Evolutionary conservation across 23 red algal genomes (phyloP).

Genomic region (Gracilaria domingensis): DNA sequence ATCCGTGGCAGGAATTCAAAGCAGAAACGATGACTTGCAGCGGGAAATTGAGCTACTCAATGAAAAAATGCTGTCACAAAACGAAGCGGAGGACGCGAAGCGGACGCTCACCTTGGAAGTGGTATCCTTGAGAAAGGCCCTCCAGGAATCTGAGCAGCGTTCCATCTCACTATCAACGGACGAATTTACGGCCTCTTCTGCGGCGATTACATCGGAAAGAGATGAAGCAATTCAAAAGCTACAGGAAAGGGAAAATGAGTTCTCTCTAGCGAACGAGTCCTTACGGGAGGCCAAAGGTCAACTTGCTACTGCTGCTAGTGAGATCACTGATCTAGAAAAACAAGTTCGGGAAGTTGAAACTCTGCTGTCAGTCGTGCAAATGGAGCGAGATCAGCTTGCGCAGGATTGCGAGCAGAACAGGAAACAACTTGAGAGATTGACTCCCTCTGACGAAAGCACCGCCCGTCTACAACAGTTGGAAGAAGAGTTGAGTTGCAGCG

Average conservation of each 20-base stretch:
- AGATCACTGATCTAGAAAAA: constrained; percentile 9
- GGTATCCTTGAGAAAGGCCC: constrained; percentile 36
- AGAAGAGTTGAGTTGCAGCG: constrained; percentile 11
- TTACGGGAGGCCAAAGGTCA: constrained; percentile 27
- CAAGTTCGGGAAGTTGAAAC: constrained; percentile 38
- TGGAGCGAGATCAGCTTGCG: constrained; percentile 12
- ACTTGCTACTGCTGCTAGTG: constrained; percentile 21
- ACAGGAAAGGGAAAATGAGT: neutral
- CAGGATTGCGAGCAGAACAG: constrained; percentile 3
- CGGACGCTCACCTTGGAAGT: constrained; percentile 54
- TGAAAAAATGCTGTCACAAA: constrained; percentile 55
- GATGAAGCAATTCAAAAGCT: neutral
- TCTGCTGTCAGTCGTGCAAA: constrained; percentile 32
- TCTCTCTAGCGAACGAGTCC: neutral
- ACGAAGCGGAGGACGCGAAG: constrained; percentile 74
- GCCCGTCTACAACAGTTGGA: constrained; percentile 15
- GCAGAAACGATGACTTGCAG: neutral
- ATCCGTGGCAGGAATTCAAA: neutral
- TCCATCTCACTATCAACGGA: neutral
- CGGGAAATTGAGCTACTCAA: constrained; percentile 29
- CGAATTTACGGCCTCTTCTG: neutral
- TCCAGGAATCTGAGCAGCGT: constrained; percentile 35
- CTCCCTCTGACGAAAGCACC: neutral
- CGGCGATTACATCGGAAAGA: neutral
- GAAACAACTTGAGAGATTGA: constrained; percentile 4